Conservation (phyloP, 2,329 filamentous ascomycete species). For the Alternaria arbusti region DNA sequence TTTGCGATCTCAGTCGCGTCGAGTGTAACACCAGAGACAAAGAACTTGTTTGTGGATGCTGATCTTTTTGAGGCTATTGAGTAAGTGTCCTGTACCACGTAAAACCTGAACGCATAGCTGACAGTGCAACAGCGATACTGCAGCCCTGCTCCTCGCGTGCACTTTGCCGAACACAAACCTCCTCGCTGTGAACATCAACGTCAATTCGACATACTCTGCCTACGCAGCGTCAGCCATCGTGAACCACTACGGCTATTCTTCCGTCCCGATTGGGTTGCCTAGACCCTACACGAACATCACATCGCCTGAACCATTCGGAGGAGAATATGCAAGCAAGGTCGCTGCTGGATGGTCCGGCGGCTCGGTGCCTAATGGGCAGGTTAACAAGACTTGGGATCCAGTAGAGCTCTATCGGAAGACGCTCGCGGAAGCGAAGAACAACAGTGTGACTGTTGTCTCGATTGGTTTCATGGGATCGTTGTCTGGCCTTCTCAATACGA, state of each 20-base stretch:
- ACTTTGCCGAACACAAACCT: constrained; percentile 10
- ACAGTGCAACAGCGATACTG: not conserved
- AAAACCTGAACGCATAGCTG: not conserved
- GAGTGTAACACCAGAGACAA: not conserved
- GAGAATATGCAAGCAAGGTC: constrained; percentile 57
- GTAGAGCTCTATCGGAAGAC: constrained; percentile 56
- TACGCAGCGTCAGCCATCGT: constrained; percentile 48
- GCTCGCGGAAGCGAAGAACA: constrained; percentile 49
- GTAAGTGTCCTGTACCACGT: not conserved
- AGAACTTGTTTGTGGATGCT: constrained; percentile 4
- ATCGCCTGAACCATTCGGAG: constrained; percentile 53
- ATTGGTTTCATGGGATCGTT: constrained; percentile 58
- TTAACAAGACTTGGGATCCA: constrained; percentile 45
- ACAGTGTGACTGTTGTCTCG: constrained; percentile 55
- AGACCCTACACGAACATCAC: constrained; percentile 52
- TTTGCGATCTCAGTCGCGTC: not conserved
- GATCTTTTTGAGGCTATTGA: constrained; percentile 9
- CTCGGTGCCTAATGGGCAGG: constrained; percentile 42
- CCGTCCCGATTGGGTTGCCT: constrained; percentile 49
- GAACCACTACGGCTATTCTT: constrained; percentile 49
- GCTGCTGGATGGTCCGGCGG: constrained; percentile 52
- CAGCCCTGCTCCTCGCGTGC: constrained; percentile 7
- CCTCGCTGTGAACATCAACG: constrained; percentile 5
- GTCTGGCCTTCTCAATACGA: constrained; percentile 56
- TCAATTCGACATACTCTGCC: constrained; percentile 46